Percentiles rank a stretch among this genome's conserved stretches.
These are phyloP conservation scores for Nissolia schottii DNA, from an alignment of 306 rosid species.

Conservation along the genomic window DNA sequence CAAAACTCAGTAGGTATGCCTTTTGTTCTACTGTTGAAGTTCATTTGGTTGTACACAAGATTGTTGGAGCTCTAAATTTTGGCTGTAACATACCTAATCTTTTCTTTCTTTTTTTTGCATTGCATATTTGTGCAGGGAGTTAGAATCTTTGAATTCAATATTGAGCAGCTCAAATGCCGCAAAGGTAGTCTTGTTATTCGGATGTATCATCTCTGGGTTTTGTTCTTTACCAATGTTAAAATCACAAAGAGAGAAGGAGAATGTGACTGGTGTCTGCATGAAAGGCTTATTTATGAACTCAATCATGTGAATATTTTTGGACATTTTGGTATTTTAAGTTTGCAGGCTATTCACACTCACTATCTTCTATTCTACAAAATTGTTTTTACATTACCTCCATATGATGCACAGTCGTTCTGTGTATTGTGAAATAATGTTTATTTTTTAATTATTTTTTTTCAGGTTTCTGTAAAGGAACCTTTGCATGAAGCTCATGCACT, in stretches of 20 bases:
- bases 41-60: constrained; percentile 4
- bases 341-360: background rate
- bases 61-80: constrained; percentile 13
- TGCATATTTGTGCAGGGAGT: constrained; percentile 51
- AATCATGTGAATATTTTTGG: background rate
- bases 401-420: background rate
- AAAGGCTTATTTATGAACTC: background rate
- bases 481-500: constrained; percentile 32
- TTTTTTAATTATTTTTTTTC: constrained; percentile 15
- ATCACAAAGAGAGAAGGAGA: background rate
- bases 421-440: background rate
- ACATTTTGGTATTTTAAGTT: background rate
- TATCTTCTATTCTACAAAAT: background rate
- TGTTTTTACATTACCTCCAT: background rate
- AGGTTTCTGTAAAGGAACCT: constrained; percentile 34
- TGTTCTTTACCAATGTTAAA: background rate
- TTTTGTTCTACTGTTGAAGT: constrained; percentile 10
- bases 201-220: background rate
- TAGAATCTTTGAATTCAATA: constrained; percentile 49
- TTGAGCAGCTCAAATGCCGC: constrained; percentile 28
- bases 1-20: constrained; percentile 68
- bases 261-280: background rate
- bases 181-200: constrained; percentile 48
- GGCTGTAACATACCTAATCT: background rate
- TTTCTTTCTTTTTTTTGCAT: constrained; percentile 14